Conservation (phyloP, 2,329 filamentous ascomycete species). For the Paramyrothecium roridum region DNA sequence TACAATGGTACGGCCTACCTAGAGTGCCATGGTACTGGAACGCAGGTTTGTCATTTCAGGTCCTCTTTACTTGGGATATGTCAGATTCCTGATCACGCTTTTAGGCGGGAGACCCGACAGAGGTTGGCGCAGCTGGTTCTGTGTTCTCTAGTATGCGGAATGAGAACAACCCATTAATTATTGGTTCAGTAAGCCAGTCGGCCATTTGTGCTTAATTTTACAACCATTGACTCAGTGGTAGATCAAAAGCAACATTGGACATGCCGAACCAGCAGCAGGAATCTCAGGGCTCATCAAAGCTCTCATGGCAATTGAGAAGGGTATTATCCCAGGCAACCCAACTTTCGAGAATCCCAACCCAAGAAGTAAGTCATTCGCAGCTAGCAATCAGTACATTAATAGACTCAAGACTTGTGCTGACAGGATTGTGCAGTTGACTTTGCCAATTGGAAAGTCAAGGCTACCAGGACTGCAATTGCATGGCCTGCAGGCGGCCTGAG, state of each 20-base stretch:
- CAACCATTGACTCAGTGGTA: too few species aligned
- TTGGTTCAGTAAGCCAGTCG: constrained; percentile 20
- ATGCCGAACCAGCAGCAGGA: constrained; percentile 24
- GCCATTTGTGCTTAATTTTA: too few species aligned
- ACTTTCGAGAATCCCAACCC: constrained; percentile 34
- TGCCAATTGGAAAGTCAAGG: not conserved
- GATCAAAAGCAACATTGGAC: constrained; percentile 29
- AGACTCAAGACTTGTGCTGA: too few species aligned
- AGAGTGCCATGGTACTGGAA: constrained; percentile 38
- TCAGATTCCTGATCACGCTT: too few species aligned
- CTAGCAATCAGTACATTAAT: too few species aligned
- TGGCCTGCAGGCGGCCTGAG: constrained; percentile 25
- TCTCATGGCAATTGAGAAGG: constrained; percentile 19
- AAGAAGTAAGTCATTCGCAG: constrained; percentile 14
- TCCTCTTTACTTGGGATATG: too few species aligned
- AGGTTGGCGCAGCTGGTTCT: constrained; percentile 22
- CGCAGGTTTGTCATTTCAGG: too few species aligned
- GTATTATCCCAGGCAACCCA: constrained; percentile 23
- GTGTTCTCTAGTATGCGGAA: constrained; percentile 19
- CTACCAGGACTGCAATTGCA: constrained; percentile 24
- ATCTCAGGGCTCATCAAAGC: constrained; percentile 25
- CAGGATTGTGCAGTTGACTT: constrained; percentile 23
- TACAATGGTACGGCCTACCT: constrained; percentile 22
- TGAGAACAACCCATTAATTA: constrained; percentile 12
- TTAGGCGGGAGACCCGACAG: constrained; percentile 34